phyloP scores from a whole-genome alignment of 2,329 filamentous ascomycete species.

The Apiospora malaysiana region DNA sequence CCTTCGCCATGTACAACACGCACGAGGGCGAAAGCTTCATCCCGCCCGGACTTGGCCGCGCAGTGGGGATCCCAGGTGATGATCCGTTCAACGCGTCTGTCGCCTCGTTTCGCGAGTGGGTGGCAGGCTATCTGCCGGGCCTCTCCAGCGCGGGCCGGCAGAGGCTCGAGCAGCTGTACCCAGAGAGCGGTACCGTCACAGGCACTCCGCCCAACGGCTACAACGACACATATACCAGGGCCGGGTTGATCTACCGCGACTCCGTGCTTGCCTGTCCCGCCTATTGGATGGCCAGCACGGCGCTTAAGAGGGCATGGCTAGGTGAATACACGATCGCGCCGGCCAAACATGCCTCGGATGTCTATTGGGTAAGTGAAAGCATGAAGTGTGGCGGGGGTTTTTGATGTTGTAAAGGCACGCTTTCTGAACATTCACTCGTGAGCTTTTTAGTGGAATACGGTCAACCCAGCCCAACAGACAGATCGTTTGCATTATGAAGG shows the following conservation, averaged over 20 bases:
- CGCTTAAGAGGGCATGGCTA: slow-evolving; percentile 54
- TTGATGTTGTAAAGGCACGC: not conserved
- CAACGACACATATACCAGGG: slow-evolving; percentile 56
- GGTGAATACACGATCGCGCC: slow-evolving; percentile 66
- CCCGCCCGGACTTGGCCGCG: slow-evolving; percentile 51
- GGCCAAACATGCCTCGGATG: slow-evolving; percentile 64
- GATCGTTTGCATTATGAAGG: slow-evolving; percentile 61
- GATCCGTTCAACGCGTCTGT: slow-evolving; percentile 56
- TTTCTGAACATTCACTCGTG: slow-evolving; percentile 1
- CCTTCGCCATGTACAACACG: slow-evolving; percentile 65
- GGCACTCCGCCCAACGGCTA: slow-evolving; percentile 52
- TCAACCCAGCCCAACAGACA: slow-evolving; percentile 57
- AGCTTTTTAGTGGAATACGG: slow-evolving; percentile 56
- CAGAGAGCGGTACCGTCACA: slow-evolving; percentile 46
- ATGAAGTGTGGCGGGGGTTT: not conserved
- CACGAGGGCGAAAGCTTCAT: slow-evolving; percentile 69
- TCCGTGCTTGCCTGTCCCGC: slow-evolving; percentile 64
- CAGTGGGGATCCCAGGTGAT: slow-evolving; percentile 34
- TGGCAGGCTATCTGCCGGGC: slow-evolving; percentile 58
- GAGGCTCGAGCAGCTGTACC: slow-evolving; percentile 53
- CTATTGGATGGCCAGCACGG: slow-evolving; percentile 59
- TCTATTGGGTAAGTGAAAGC: slow-evolving; percentile 52
- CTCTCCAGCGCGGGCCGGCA: slow-evolving; percentile 48
- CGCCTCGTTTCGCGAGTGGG: slow-evolving; percentile 58
- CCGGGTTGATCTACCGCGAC: slow-evolving; percentile 64